phyloP scores from a whole-genome alignment of 1,284 basidiomycete species.

The Cerioporus squamosus region DNA sequence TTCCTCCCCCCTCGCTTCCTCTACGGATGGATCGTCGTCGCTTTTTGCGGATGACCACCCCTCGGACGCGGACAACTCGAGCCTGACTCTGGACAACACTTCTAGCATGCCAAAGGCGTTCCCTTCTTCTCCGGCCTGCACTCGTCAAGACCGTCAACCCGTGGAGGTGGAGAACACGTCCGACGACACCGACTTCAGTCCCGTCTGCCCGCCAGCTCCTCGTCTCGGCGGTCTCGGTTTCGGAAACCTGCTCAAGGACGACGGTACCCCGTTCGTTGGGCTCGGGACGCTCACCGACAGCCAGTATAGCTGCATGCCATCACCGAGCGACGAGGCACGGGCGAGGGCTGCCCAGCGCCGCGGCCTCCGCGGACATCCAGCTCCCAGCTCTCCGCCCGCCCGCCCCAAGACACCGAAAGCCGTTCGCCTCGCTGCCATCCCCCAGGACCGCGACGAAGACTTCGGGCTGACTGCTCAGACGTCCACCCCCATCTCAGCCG shows the following conservation, averaged over 20 bases:
- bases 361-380: neutral
- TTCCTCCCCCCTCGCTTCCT: neutral
- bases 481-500: neutral
- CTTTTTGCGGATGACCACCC: neutral
- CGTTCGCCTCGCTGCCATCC: neutral
- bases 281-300: slow-evolving; percentile 24
- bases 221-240: slow-evolving; percentile 29
- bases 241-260: slow-evolving; percentile 20
- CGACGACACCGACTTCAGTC: neutral
- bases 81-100: neutral
- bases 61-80: neutral
- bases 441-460: neutral
- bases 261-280: slow-evolving; percentile 29
- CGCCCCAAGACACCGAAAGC: neutral
- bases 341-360: neutral
- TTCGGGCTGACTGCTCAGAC: neutral
- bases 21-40: neutral
- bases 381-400: neutral
- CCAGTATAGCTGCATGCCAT: neutral
- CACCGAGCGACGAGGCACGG: slow-evolving; percentile 11
- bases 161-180: neutral
- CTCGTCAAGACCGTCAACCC: neutral
- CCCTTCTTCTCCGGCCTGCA: neutral
- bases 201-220: neutral
- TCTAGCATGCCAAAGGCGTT: neutral